These are phyloP conservation scores for Alternaria sp. DNA, from an alignment of 2,329 filamentous ascomycete species.

Conservation along the genomic window DNA sequence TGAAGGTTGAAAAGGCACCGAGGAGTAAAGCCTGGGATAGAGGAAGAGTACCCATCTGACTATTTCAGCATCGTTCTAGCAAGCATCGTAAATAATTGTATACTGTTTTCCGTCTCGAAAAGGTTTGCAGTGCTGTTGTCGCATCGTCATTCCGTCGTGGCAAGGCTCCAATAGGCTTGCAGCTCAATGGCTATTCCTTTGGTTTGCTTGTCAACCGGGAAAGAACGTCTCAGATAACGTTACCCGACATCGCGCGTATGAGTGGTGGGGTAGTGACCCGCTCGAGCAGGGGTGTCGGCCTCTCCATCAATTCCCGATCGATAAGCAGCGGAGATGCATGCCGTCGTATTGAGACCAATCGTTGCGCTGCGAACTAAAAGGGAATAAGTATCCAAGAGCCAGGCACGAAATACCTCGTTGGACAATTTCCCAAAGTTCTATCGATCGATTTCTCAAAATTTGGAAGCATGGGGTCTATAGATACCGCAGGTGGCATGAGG, in stretches of 20 bases:
- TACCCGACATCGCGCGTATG: neutral
- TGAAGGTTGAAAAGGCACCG: neutral
- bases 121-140: neutral
- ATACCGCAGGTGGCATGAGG: neutral
- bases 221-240: neutral
- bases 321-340: neutral
- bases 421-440: too few species aligned
- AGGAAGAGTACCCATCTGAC: neutral
- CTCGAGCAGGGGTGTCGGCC: constrained; percentile 1
- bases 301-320: neutral
- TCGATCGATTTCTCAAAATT: too few species aligned
- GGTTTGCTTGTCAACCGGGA: neutral
- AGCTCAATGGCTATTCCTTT: neutral
- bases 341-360: neutral
- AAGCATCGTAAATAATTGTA: neutral
- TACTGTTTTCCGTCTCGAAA: neutral
- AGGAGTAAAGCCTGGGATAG: neutral
- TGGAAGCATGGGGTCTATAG: constrained; percentile 1
- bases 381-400: neutral
- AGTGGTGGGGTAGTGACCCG: neutral
- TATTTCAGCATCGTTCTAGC: neutral
- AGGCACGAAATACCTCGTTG: too few species aligned
- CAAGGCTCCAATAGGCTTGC: neutral
- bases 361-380: neutral
- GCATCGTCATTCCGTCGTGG: neutral